These are phyloP conservation scores for Lachnellula hyalina DNA, from an alignment of 2,329 filamentous ascomycete species.

Conservation along the genomic window DNA sequence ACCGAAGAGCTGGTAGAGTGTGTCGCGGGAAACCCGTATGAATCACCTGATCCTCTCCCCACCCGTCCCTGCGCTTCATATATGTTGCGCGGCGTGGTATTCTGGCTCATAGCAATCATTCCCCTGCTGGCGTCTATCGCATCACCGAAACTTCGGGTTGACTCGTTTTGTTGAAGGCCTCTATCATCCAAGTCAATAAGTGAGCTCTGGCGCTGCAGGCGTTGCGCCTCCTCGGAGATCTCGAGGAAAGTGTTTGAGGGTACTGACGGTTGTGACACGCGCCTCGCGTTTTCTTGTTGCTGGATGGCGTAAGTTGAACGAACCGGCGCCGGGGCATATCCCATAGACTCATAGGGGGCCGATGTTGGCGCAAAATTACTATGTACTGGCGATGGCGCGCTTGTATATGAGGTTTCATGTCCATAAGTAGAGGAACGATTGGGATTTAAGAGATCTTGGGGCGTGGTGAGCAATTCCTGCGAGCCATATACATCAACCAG, in stretches of 20 bases:
- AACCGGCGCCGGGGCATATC: conserved; percentile 64
- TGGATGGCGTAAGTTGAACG: conserved; percentile 52
- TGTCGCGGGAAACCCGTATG: conserved; percentile 83
- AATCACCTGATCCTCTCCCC: conserved; percentile 70
- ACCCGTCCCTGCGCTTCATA: conserved; percentile 62
- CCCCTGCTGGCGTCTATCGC: conserved; percentile 88
- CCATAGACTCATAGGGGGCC: conserved; percentile 69
- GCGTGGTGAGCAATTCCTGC: conserved; percentile 63
- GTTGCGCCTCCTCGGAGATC: conserved; percentile 20
- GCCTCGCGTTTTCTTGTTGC: conserved; percentile 50
- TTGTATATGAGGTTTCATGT: conserved; percentile 58
- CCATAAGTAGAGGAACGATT: conserved; percentile 62
- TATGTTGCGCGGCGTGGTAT: conserved; percentile 86
- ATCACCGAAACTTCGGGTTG: conserved; percentile 70
- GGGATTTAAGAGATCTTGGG: conserved; percentile 68
- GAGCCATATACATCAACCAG: conserved; percentile 50
- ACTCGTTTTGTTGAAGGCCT: conserved; percentile 52
- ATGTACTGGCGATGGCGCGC: conserved; percentile 49
- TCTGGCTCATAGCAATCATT: conserved; percentile 94
- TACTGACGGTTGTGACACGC: conserved; percentile 83
- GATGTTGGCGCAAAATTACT: conserved; percentile 35
- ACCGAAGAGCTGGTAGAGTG: conserved; percentile 87
- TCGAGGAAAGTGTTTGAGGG: conserved; percentile 45
- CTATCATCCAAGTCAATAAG: conserved; percentile 60
- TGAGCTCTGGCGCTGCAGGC: conserved; percentile 50